phyloP scores from a whole-genome alignment of 495 filamentous ascomycete species.

The Neohortaea acidophila region DNA sequence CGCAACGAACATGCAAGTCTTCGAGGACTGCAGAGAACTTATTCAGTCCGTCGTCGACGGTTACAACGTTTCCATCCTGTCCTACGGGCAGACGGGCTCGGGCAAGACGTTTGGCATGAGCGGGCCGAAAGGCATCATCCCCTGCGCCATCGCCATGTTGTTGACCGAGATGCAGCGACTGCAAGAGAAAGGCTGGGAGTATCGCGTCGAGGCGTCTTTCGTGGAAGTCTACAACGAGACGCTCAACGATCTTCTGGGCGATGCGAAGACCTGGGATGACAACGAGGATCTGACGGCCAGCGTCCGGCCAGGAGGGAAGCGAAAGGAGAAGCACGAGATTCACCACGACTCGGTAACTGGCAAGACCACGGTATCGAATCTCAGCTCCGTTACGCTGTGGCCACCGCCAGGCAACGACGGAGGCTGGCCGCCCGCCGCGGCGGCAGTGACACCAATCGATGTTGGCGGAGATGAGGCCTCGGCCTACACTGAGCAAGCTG shows the following conservation, averaged over 20 bases:
- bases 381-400: constrained; percentile 55
- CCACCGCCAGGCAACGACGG: constrained; percentile 13
- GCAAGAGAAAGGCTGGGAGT: constrained; percentile 83
- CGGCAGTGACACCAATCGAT: background rate
- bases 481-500: constrained; percentile 9
- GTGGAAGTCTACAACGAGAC: constrained; percentile 99
- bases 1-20: constrained; percentile 70
- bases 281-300: constrained; percentile 8
- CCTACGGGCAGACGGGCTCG: constrained; percentile 93
- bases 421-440: constrained; percentile 2
- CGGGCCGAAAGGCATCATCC: constrained; percentile 85
- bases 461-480: background rate
- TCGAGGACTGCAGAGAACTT: constrained; percentile 92
- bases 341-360: constrained; percentile 66
- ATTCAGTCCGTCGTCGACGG: constrained; percentile 93
- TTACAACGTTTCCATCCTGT: constrained; percentile 98
- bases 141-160: constrained; percentile 79
- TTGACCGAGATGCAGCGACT: constrained; percentile 70
- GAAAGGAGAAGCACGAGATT: constrained; percentile 80
- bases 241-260: constrained; percentile 78
- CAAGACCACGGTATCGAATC: constrained; percentile 72
- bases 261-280: constrained; percentile 34
- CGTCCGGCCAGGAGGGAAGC: constrained; percentile 5
- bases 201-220: constrained; percentile 87
- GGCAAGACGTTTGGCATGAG: constrained; percentile 98